Percentiles rank a stretch among this genome's conserved stretches.
These are phyloP conservation scores for Venturia pyrina DNA, from an alignment of 2,329 filamentous ascomycete species.

Conservation along the genomic window DNA sequence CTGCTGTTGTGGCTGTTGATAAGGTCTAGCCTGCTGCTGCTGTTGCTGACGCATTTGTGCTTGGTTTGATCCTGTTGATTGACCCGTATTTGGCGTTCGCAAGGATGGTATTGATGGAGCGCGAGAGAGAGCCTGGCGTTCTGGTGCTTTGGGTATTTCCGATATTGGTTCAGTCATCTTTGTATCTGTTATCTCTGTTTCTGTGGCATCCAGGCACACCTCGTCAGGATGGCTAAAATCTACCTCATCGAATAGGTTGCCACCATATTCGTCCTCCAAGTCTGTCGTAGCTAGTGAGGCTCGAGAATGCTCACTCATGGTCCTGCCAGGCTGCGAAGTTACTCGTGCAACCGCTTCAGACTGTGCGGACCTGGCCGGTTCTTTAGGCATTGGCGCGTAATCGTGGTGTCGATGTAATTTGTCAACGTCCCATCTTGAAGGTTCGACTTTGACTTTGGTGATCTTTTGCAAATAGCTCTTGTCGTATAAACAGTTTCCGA, in stretches of 20 bases:
- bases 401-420: constrained; percentile 74
- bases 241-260: constrained; percentile 47
- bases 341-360: constrained; percentile 15
- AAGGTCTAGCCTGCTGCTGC: constrained; percentile 17
- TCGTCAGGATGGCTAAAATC: constrained; percentile 60
- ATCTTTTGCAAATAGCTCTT: constrained; percentile 86
- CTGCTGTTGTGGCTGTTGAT: constrained; percentile 16
- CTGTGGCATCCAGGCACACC: constrained; percentile 42
- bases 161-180: constrained; percentile 13
- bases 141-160: not conserved
- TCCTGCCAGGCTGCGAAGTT: constrained; percentile 18
- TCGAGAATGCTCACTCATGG: constrained; percentile 23
- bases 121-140: constrained; percentile 17
- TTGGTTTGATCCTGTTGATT: constrained; percentile 10
- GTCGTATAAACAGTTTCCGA: constrained; percentile 98
- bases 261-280: constrained; percentile 47
- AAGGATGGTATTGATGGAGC: constrained; percentile 17
- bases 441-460: constrained; percentile 74
- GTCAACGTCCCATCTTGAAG: constrained; percentile 67
- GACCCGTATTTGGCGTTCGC: not conserved
- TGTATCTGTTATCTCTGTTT: constrained; percentile 22
- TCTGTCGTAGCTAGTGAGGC: constrained; percentile 26
- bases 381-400: constrained; percentile 53
- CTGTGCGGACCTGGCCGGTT: constrained; percentile 30
- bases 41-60: constrained; percentile 13